Evolutionary conservation across 306 rosid genomes (phyloP), one percentile per base, ranked within the genome.

Genomic region (Fagus crenata): DNA sequence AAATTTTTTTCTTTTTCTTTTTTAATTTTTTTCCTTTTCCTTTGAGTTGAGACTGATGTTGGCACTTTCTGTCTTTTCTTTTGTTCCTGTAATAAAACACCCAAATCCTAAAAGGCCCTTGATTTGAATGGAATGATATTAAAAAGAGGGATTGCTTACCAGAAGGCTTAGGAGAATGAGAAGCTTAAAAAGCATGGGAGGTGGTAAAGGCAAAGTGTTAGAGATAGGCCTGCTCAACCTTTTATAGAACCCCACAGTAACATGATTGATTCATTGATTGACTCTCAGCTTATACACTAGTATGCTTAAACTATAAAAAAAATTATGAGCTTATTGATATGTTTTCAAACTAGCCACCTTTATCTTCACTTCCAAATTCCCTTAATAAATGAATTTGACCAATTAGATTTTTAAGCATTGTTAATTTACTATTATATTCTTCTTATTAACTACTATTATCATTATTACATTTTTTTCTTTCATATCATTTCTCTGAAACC

Each of bases 221-320:
- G 74, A 80, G 72, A 78, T 71, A 55, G 49, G 58, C 17, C 59
- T 64, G 35, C 72, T 65, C 77, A 32, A 40, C 81, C 70, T 32
- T 69, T 63, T 36, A 65, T 51, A 54, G 56, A 75, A 73, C 84
- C 89, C 88, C 82, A 75, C 83, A 77, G 67, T 49, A 65, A 75
- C 81, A 90, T 87, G 89, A 92, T 92, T 85, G 86, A 84, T 87
- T 72, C 86, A 86, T 78, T 75, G 81, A 89, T 89, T 83, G 90
- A 78, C 84, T 71, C 74, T 70, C 68, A 74, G 60, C 78, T 78
- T 69, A 69, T 53, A 64, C 63, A 46, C 49, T 73, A 22, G 28
- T 22, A 14, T 51, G 58, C 49, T 59, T 36, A 75, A 43, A 49
- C 80, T 53, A 67, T 17, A 61, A 61, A 17, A 3, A 60, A 6